A percentile compares a stretch with the other conserved stretches of the same genome.
phyloP scores from a whole-genome alignment of 495 filamentous ascomycete genomes.

The Ascobolus immersus region DNA sequence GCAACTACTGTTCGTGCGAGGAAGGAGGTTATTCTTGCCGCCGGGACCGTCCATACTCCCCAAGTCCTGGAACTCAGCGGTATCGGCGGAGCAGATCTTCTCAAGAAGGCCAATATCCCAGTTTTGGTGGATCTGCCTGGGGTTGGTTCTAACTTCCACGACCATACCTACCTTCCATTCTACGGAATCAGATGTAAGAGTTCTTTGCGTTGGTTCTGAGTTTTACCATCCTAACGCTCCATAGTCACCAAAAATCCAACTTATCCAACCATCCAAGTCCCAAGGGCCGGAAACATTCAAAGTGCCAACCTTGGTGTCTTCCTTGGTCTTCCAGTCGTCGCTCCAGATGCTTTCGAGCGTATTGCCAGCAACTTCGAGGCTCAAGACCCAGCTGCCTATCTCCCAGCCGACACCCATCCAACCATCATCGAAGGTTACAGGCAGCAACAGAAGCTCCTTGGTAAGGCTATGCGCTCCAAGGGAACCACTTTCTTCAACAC shows the following conservation, averaged over 20 bases:
- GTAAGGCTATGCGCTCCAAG: conserved; percentile 17
- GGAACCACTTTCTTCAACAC: conserved; percentile 21
- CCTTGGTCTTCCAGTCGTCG: conserved; percentile 23
- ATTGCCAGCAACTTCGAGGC: conserved; percentile 16
- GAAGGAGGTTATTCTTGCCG: conserved; percentile 33
- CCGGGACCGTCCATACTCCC: conserved; percentile 31
- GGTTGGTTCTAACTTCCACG: conserved; percentile 34
- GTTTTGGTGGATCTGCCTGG: conserved; percentile 25
- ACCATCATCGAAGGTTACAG: conserved; percentile 23
- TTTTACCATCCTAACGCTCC: not conserved
- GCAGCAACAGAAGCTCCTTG: conserved; percentile 22
- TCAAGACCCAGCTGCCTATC: conserved; percentile 18
- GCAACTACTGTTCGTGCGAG: conserved; percentile 17
- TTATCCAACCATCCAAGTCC: conserved; percentile 11
- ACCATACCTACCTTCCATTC: conserved; percentile 22
- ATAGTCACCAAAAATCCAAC: not conserved
- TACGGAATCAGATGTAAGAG: conserved; percentile 13
- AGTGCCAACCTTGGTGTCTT: conserved; percentile 22
- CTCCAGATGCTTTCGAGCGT: conserved; percentile 15
- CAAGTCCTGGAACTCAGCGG: conserved; percentile 31
- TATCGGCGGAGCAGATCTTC: conserved; percentile 23
- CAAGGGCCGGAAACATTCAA: conserved; percentile 18
- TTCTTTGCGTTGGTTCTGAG: not conserved
- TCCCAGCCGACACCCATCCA: conserved; percentile 17
- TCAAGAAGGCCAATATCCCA: conserved; percentile 20